Evolutionary conservation across 225 moss, liverwort and hornwort genomes (phyloP).

Genomic region (Takakia lepidozioides): DNA sequence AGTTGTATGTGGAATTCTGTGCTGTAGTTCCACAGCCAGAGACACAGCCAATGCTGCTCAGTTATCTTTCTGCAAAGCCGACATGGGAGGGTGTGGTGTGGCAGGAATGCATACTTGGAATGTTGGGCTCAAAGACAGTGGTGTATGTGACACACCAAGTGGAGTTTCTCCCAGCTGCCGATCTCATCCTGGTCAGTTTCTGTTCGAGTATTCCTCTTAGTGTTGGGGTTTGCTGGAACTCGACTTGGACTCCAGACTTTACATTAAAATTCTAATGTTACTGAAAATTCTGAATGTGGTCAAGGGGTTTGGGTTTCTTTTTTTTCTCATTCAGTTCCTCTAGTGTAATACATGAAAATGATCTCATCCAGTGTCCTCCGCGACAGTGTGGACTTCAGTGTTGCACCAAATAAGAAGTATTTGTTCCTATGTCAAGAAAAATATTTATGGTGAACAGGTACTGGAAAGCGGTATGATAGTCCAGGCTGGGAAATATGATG

Average conservation of each 20-base stretch:
- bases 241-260: background rate
- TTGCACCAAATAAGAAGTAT: too few species aligned
- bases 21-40: too few species aligned
- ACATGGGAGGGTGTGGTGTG: background rate
- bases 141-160: slow-evolving; percentile 89
- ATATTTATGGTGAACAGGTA: slow-evolving; percentile 31
- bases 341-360: too few species aligned
- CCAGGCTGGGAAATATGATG: slow-evolving; percentile 67
- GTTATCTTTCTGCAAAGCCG: too few species aligned
- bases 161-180: slow-evolving; percentile 80
- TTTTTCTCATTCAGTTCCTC: background rate
- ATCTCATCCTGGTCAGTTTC: slow-evolving; percentile 61
- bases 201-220: background rate
- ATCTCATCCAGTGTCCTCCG: too few species aligned
- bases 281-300: background rate
- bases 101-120: slow-evolving; percentile 70
- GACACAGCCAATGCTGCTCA: too few species aligned
- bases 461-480: slow-evolving; percentile 68
- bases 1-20: background rate
- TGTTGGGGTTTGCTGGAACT: background rate
- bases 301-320: too few species aligned
- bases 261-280: background rate
- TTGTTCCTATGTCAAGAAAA: background rate
- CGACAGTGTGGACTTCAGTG: background rate
- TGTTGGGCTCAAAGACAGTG: slow-evolving; percentile 76